These are phyloP conservation scores for Tetraselmis chui DNA, from an alignment of 139 green algal genomes.

Conservation along the genomic window DNA sequence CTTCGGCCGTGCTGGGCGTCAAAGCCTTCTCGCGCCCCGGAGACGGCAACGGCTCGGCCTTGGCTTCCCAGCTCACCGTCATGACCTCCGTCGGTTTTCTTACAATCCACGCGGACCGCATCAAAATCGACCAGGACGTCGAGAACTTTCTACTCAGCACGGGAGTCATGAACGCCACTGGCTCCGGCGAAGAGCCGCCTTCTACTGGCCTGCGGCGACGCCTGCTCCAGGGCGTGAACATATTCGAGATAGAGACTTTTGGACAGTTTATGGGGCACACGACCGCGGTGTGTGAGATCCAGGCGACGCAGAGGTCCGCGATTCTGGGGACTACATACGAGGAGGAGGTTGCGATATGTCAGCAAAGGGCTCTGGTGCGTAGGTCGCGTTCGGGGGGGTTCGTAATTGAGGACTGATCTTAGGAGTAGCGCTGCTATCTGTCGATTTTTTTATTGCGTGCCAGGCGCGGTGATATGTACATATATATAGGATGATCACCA, in stretches of 20 bases:
- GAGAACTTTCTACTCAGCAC: not conserved
- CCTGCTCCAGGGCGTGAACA: not conserved
- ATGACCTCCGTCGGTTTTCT: not conserved
- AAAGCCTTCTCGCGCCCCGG: not conserved
- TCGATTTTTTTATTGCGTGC: no score
- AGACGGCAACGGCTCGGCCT: not conserved
- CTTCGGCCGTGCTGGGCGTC: not conserved
- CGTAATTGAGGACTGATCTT: not conserved
- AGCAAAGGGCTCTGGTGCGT: not conserved
- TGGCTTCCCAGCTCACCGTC: not conserved
- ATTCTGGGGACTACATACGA: not conserved
- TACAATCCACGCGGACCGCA: not conserved
- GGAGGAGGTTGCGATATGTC: not conserved
- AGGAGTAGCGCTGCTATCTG: no score
- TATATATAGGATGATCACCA: no score
- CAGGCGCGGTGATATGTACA: no score
- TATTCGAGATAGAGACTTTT: not conserved
- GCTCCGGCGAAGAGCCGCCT: not conserved
- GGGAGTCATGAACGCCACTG: not conserved
- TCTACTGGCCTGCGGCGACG: not conserved
- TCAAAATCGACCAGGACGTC: not conserved
- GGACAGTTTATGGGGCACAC: not conserved
- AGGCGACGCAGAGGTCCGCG: not conserved
- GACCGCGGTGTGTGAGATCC: not conserved
- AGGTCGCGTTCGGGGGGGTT: not conserved